phyloP scores from a whole-genome alignment of 2,329 filamentous ascomycete species.

The Arthrobotrys entomopaga region DNA sequence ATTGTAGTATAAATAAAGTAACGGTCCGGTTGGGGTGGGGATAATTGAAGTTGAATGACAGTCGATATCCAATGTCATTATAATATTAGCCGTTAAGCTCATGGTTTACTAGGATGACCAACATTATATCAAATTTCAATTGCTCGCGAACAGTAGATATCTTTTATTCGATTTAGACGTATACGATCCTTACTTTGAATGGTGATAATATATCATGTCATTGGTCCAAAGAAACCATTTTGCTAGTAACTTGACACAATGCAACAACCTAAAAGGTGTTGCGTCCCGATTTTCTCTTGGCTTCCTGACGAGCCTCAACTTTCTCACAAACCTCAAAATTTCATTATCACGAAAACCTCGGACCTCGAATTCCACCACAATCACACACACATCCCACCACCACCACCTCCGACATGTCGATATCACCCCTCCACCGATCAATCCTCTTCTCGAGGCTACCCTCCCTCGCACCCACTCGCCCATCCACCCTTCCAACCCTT shows the following conservation, averaged over 20 bases:
- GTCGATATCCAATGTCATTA: too few species aligned
- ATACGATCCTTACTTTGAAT: too few species aligned
- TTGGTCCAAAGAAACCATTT: too few species aligned
- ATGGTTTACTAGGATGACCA: too few species aligned
- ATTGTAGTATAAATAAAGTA: too few species aligned
- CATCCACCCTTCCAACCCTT: conserved; percentile 31
- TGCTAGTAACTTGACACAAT: neutral
- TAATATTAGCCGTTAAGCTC: too few species aligned
- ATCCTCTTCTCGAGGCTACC: conserved; percentile 54
- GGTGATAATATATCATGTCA: too few species aligned
- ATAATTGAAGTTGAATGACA: too few species aligned
- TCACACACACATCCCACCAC: neutral
- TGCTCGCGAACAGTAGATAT: too few species aligned
- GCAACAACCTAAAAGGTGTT: conserved; percentile 22
- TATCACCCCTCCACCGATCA: conserved; percentile 54
- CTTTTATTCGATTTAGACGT: too few species aligned
- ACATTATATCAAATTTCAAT: too few species aligned
- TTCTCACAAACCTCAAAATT: neutral
- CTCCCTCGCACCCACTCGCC: conserved; percentile 20
- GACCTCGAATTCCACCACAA: neutral
- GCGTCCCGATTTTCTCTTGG: conserved; percentile 41
- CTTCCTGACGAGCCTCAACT: conserved; percentile 15
- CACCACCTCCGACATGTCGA: conserved; percentile 33
- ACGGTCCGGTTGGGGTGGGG: too few species aligned
- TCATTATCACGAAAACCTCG: neutral